Evolutionary conservation across 2,329 filamentous ascomycete genomes (phyloP), one percentile per base, ranked within the genome.

Genomic region (Chlorencoelia australis): DNA sequence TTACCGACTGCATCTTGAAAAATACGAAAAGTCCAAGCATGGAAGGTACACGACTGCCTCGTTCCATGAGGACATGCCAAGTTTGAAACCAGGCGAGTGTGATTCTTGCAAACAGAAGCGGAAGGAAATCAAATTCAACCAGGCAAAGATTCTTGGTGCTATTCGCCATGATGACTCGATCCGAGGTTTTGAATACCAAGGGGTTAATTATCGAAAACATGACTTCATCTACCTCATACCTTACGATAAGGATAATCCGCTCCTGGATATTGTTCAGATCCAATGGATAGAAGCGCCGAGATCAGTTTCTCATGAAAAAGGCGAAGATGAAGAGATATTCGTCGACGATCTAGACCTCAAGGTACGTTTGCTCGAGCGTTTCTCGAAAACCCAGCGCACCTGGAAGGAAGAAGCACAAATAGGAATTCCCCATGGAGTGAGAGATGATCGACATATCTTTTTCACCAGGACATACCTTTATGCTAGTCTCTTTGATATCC

Each of bases 391-490:
- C 4, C 30, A 34, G n/a, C 25, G 10, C 3, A n/a, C 7, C 4
- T 39, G 30, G 21, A 33, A 26, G n/a, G 17, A 34, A 1, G 40
- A 42, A 20, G 3, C 24, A 1, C 13, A 21, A n/a, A 4, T 4
- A 9, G 31, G 18, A 1, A 4, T 28, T 19, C 27, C 13, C 5
- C 29, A 35, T 7, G 10, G 14, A 8, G 10, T 37, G 2, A 21
- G 41, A 24, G 48, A 51, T n/a, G 32, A 37, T 9, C 30, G 45
- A 13, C 35, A 41, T 3, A 29, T 50, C 4, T 46, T 38, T 26
- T 29, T 11, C 8, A 40, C 19, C 1, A 17, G 27, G 8, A 31
- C 11, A 9, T 27, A 14, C 19, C 30, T 35, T 7, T 16, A 8
- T 2, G 28, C 38, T 2, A 24, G 22, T 4, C 17, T 20, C 5